Conservation (phyloP, 176 grass and related monocot species). For the Aegilops sharonensis region DNA sequence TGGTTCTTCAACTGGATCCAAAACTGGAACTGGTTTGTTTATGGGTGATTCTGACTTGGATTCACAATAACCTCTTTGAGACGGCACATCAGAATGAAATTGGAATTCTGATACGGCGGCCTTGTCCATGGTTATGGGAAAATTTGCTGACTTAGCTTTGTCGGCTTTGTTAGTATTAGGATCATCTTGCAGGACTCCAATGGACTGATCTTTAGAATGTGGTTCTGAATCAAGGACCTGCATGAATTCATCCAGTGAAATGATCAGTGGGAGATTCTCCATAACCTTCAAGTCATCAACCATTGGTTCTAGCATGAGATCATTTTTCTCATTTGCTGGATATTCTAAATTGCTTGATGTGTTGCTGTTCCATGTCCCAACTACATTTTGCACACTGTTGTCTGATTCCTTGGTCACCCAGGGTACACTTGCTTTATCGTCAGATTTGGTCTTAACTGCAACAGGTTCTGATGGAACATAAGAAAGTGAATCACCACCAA, state of each 20-base stretch:
- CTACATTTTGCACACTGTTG: background rate
- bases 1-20: background rate
- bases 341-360: conserved; percentile 32
- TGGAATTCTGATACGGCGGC: conserved; percentile 27
- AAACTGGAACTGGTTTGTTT: background rate
- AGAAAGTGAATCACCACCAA: conserved; percentile 37
- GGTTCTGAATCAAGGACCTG: conserved; percentile 63
- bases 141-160: conserved; percentile 4
- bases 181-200: conserved; percentile 29
- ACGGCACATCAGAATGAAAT: background rate
- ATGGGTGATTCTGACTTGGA: conserved; percentile 12
- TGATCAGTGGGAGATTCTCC: conserved; percentile 47
- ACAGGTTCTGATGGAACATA: conserved; percentile 28
- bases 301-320: conserved; percentile 57
- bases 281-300: conserved; percentile 53
- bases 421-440: conserved; percentile 19
- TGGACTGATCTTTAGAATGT: conserved; percentile 44
- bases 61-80: conserved; percentile 23
- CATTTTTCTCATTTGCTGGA: conserved; percentile 34
- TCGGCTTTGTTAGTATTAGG: conserved; percentile 14
- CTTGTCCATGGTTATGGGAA: conserved; percentile 12
- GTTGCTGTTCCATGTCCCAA: conserved; percentile 24
- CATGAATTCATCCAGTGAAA: conserved; percentile 56
- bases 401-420: conserved; percentile 19
- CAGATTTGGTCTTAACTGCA: conserved; percentile 33